phyloP scores from a whole-genome alignment of 148 eudicot species.

The Pouteria glomerata region DNA sequence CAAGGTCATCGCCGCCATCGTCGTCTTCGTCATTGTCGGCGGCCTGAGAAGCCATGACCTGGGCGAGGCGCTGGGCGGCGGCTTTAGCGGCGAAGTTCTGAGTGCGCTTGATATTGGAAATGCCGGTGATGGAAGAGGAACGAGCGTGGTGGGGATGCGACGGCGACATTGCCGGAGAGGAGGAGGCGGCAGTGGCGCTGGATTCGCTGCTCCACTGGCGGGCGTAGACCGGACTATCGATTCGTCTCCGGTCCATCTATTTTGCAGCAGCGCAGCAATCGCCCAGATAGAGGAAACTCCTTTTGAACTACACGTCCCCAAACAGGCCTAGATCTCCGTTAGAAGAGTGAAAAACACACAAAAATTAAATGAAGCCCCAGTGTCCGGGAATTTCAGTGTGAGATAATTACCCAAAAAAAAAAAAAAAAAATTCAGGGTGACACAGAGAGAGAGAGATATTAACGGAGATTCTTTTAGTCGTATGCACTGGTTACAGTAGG shows the following conservation, averaged over 20 bases:
- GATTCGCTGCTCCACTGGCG: conserved; percentile 74
- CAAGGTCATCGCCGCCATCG: conserved; percentile 35
- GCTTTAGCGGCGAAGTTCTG: conserved; percentile 86
- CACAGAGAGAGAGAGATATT: too few species aligned
- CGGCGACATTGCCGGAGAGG: conserved; percentile 27
- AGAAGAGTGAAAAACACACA: too few species aligned
- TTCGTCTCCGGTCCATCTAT: conserved; percentile 25
- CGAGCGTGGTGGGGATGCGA: conserved; percentile 49
- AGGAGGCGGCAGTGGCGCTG: conserved; percentile 23
- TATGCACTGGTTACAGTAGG: too few species aligned
- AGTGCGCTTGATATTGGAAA: conserved; percentile 66
- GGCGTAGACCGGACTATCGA: conserved; percentile 34
- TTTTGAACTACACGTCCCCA: too few species aligned
- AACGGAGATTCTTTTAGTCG: too few species aligned
- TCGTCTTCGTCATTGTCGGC: conserved; percentile 51
- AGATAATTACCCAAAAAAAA: too few species aligned
- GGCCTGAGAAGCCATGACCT: conserved; percentile 82
- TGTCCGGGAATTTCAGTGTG: neutral
- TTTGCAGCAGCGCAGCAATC: too few species aligned
- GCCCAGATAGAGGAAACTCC: too few species aligned
- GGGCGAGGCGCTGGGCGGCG: conserved; percentile 87
- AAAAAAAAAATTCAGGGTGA: too few species aligned
- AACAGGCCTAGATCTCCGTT: too few species aligned
- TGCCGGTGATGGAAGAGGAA: conserved; percentile 50
- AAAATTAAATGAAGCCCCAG: too few species aligned